Percentiles rank a stretch among this genome's conserved stretches.
phyloP scores from a whole-genome alignment of 441 rosid genomes.

The Euphorbia corollata region DNA sequence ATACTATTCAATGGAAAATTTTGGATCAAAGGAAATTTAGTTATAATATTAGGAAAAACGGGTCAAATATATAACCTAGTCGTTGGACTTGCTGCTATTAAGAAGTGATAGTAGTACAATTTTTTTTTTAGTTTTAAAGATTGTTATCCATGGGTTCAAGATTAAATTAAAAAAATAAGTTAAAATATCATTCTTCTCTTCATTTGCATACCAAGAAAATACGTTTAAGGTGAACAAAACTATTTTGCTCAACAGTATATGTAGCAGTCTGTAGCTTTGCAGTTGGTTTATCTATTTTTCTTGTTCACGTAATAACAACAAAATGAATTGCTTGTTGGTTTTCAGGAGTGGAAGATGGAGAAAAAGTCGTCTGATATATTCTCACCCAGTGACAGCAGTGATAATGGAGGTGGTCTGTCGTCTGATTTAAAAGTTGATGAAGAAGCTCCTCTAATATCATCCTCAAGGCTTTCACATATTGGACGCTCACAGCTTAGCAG shows the following conservation, averaged over 20 bases:
- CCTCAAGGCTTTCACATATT: slow-evolving; percentile 58
- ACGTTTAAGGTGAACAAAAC: too few species aligned
- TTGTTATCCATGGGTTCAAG: too few species aligned
- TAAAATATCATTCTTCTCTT: too few species aligned
- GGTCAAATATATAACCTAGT: neutral
- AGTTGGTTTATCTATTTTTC: neutral
- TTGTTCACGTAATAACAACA: neutral
- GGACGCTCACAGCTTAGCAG: slow-evolving; percentile 68
- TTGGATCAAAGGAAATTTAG: neutral
- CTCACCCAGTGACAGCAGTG: slow-evolving; percentile 42
- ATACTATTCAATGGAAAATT: neutral
- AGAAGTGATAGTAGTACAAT: too few species aligned
- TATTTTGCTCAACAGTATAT: neutral
- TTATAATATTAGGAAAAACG: neutral
- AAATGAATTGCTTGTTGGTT: neutral
- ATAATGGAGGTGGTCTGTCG: slow-evolving; percentile 32
- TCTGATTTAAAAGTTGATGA: slow-evolving; percentile 52
- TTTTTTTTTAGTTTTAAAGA: too few species aligned
- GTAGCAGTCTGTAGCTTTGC: too few species aligned
- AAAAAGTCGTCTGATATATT: slow-evolving; percentile 87
- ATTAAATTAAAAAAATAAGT: too few species aligned
- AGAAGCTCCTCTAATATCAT: slow-evolving; percentile 73
- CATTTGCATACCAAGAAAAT: too few species aligned
- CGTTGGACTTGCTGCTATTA: too few species aligned
- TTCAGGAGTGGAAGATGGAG: slow-evolving; percentile 88